Evolutionary conservation across 805 yeast species (phyloP).

Genomic region (Spathaspora boniae): DNA sequence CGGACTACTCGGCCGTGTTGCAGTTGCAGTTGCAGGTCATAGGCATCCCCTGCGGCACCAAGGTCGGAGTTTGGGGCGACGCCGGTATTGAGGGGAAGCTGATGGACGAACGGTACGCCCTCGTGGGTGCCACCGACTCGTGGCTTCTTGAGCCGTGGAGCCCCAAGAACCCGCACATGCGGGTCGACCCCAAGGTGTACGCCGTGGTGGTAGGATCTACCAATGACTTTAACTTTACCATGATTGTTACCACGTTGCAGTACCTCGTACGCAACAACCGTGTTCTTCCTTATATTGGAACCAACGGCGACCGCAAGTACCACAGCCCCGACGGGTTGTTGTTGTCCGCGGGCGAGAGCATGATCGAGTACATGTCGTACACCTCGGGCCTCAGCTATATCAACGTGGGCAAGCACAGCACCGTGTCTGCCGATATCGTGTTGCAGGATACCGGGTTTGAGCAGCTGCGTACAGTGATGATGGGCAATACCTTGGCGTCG

Average conservation of each 20-base stretch:
- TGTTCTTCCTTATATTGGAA: conserved; percentile 33
- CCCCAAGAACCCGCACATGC: conserved; percentile 21
- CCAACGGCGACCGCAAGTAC: conserved; percentile 36
- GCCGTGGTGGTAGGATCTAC: conserved; percentile 40
- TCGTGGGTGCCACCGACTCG: conserved; percentile 32
- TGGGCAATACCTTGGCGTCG: conserved; percentile 39
- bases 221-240: conserved; percentile 31
- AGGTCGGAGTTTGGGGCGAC: conserved; percentile 40
- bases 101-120: conserved; percentile 25
- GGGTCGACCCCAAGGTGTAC: conserved; percentile 33
- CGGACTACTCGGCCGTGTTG: conserved; percentile 33
- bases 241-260: conserved; percentile 35
- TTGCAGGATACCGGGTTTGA: conserved; percentile 24
- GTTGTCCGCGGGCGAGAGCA: conserved; percentile 39
- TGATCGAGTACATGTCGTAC: conserved; percentile 33
- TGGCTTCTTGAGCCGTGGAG: conserved; percentile 21
- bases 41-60: conserved; percentile 23
- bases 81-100: conserved; percentile 34
- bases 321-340: conserved; percentile 35
- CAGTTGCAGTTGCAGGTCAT: conserved; percentile 13
- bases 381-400: conserved; percentile 26
- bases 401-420: conserved; percentile 37
- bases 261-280: conserved; percentile 30
- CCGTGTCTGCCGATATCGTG: conserved; percentile 25
- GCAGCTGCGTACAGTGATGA: conserved; percentile 29